phyloP scores from a whole-genome alignment of 331 rosid genomes.

The Acacia pycnantha region DNA sequence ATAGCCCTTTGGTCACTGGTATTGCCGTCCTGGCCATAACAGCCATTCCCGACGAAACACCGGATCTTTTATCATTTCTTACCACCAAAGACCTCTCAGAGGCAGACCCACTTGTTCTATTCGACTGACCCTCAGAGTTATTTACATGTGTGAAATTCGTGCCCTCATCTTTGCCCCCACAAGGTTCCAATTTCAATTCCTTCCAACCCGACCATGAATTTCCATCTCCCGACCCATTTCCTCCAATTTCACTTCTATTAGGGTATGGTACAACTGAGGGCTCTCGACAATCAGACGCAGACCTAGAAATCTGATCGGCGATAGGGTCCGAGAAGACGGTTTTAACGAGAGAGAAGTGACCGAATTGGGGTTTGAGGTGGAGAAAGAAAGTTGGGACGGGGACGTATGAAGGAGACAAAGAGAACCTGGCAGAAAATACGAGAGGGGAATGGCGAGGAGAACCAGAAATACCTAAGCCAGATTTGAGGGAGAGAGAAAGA shows the following conservation, averaged over 20 bases:
- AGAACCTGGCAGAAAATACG: constrained; percentile 61
- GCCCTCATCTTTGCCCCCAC: constrained; percentile 23
- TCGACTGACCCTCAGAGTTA: constrained; percentile 18
- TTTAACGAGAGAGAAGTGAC: constrained; percentile 64
- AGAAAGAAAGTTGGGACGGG: constrained; percentile 66
- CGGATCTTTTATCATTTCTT: constrained; percentile 38
- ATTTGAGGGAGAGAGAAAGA: constrained; percentile 74
- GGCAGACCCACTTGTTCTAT: constrained; percentile 26
- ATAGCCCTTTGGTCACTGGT: constrained; percentile 51
- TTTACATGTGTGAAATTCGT: background rate
- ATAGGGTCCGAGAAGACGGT: constrained; percentile 50
- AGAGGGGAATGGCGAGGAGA: constrained; percentile 79
- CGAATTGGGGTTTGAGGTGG: constrained; percentile 79
- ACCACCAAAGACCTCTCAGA: constrained; percentile 32
- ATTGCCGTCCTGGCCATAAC: constrained; percentile 66
- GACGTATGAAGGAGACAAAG: constrained; percentile 45
- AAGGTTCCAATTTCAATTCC: constrained; percentile 71
- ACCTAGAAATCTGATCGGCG: constrained; percentile 31
- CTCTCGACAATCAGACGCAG: constrained; percentile 13
- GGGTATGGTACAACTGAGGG: constrained; percentile 25
- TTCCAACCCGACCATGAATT: constrained; percentile 65
- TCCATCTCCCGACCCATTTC: constrained; percentile 37
- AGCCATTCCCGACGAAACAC: constrained; percentile 50
- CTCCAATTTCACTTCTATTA: constrained; percentile 30
- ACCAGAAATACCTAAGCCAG: constrained; percentile 82